These are phyloP conservation scores for Eucalyptus globulus DNA, from an alignment of 345 rosid species.

Conservation along the genomic window DNA sequence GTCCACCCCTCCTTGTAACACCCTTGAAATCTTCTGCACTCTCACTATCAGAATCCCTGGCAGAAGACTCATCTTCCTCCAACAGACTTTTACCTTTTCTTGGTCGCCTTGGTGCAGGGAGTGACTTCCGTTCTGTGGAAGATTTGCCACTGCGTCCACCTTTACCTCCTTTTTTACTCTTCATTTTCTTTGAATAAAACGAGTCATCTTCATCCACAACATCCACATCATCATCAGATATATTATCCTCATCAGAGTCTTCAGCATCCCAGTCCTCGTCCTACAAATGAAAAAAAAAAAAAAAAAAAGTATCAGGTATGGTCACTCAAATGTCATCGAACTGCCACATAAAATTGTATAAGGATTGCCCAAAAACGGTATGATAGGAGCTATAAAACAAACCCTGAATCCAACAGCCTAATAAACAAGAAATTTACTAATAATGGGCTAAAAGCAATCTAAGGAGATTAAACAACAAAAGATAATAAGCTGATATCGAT, in stretches of 20 bases:
- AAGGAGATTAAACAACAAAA: background rate
- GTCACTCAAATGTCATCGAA: background rate
- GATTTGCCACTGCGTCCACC: conserved; percentile 37
- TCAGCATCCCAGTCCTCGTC: conserved; percentile 73
- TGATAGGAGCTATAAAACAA: background rate
- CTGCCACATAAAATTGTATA: background rate
- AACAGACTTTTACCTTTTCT: conserved; percentile 52
- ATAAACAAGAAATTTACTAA: background rate
- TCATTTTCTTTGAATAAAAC: conserved; percentile 45
- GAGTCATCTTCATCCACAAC: conserved; percentile 68
- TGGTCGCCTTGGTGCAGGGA: conserved; percentile 29
- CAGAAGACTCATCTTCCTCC: conserved; percentile 64
- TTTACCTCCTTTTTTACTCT: conserved; percentile 48
- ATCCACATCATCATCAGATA: conserved; percentile 54
- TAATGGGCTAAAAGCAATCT: background rate
- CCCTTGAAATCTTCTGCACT: conserved; percentile 53
- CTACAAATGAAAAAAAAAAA: background rate
- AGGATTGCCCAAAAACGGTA: background rate
- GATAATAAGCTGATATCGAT: background rate
- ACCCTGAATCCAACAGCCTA: background rate
- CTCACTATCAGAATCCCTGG: conserved; percentile 58
- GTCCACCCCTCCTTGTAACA: conserved; percentile 47
- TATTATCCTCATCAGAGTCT: conserved; percentile 62
- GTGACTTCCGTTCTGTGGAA: conserved; percentile 33
- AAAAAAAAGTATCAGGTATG: background rate